These are phyloP conservation scores for Microthlaspi erraticum DNA, from an alignment of 345 rosid species.

Conservation along the genomic window DNA sequence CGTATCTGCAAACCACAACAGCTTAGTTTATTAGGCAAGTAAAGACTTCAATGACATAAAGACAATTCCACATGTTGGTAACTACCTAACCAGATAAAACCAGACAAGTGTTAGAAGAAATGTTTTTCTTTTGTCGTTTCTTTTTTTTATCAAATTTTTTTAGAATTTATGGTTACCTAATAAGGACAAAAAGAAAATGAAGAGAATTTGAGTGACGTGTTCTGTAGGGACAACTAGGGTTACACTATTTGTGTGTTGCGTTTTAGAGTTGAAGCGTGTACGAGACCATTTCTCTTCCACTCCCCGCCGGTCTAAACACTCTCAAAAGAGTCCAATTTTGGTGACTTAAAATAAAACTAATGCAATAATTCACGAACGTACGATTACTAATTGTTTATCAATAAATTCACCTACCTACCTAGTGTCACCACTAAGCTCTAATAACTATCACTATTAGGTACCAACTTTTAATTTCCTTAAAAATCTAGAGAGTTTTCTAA, in stretches of 20 bases:
- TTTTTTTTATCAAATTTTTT: neutral
- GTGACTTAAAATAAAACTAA: neutral
- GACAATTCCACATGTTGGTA: neutral
- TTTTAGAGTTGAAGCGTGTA: constrained; percentile 34
- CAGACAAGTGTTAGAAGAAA: constrained; percentile 27
- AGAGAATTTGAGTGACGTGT: constrained; percentile 39
- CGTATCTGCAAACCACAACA: constrained; percentile 58
- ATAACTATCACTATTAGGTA: neutral
- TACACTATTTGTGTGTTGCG: constrained; percentile 36
- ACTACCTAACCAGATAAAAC: constrained; percentile 33
- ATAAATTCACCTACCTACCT: constrained; percentile 9
- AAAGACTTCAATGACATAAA: constrained; percentile 9
- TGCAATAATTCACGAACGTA: constrained; percentile 24
- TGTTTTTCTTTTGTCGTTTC: constrained; percentile 22
- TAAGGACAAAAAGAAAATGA: constrained; percentile 29
- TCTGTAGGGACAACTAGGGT: constrained; percentile 42
- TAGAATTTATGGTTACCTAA: constrained; percentile 30
- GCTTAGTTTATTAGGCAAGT: constrained; percentile 5
- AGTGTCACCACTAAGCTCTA: constrained; percentile 30
- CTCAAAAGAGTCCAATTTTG: constrained; percentile 2
- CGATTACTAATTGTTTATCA: constrained; percentile 14
- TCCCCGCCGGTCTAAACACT: constrained; percentile 38
- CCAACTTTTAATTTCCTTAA: neutral
- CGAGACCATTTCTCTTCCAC: constrained; percentile 44
- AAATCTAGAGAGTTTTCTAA: neutral